Evolutionary conservation across 805 yeast genomes (phyloP).

Genomic region (Millerozyma acaciae): DNA sequence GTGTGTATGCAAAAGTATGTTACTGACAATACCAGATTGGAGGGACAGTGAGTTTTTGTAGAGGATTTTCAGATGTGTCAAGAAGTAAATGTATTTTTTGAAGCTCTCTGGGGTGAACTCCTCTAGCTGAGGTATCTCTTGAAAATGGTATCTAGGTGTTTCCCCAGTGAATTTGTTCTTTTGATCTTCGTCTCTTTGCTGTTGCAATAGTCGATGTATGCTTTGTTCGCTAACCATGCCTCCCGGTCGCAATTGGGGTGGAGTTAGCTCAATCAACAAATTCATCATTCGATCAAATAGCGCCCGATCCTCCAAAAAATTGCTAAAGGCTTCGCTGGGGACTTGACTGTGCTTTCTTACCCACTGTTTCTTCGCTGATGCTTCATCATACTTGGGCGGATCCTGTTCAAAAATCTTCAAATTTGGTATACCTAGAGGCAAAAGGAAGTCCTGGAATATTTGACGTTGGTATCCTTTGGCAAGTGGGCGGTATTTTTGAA

Average conservation of each 20-base stretch:
- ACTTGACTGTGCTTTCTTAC: slow-evolving; percentile 15
- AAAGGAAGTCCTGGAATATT: slow-evolving; percentile 28
- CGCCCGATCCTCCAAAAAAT: slow-evolving; percentile 25
- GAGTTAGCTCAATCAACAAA: slow-evolving; percentile 28
- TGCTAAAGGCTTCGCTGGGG: slow-evolving; percentile 17
- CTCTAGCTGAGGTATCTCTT: slow-evolving; percentile 33
- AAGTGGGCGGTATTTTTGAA: slow-evolving; percentile 11
- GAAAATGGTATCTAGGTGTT: slow-evolving; percentile 21
- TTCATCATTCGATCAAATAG: slow-evolving; percentile 31
- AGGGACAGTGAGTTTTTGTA: slow-evolving; percentile 33
- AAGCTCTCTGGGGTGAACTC: slow-evolving; percentile 26
- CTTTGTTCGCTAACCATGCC: slow-evolving; percentile 10
- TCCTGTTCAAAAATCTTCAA: slow-evolving; percentile 28
- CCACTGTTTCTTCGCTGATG: slow-evolving; percentile 26
- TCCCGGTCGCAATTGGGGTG: slow-evolving; percentile 21
- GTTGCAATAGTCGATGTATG: slow-evolving; percentile 13
- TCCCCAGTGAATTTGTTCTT: slow-evolving; percentile 8
- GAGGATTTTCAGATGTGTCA: slow-evolving; percentile 31
- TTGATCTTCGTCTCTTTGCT: slow-evolving; percentile 18
- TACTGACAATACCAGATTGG: slow-evolving; percentile 32
- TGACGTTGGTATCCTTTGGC: slow-evolving; percentile 16
- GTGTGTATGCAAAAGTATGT: slow-evolving; percentile 36
- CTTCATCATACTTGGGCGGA: slow-evolving; percentile 18
- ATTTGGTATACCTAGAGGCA: slow-evolving; percentile 31
- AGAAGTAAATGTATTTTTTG: slow-evolving; percentile 30